These are phyloP conservation scores for Cyphellophora europaea DNA, from an alignment of 2,329 filamentous ascomycete species.

Conservation along the genomic window DNA sequence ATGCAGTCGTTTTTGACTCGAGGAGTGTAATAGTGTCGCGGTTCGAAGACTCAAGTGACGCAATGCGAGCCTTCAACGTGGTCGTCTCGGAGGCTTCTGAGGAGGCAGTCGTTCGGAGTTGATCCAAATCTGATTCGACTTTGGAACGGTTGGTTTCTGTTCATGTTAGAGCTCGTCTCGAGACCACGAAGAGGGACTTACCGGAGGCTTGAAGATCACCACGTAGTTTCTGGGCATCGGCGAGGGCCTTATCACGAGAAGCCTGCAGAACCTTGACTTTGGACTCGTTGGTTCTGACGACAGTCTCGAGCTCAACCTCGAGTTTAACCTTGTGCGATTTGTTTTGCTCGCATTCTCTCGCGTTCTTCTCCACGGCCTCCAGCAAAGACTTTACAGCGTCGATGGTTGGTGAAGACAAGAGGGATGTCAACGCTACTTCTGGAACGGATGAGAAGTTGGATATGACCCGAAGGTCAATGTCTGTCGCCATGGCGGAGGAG, in stretches of 20 bases:
- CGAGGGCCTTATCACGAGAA: slow-evolving; percentile 71
- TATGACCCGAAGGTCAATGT: slow-evolving; percentile 50
- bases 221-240: slow-evolving; percentile 72
- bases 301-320: slow-evolving; percentile 89
- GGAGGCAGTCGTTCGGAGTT: slow-evolving; percentile 64
- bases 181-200: slow-evolving; percentile 40
- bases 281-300: slow-evolving; percentile 71
- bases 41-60: slow-evolving; percentile 82
- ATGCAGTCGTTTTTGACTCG: slow-evolving; percentile 78
- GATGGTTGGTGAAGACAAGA: slow-evolving; percentile 54
- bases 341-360: slow-evolving; percentile 70
- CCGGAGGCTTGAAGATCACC: slow-evolving; percentile 76
- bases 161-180: too few species aligned
- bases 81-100: slow-evolving; percentile 59
- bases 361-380: slow-evolving; percentile 64
- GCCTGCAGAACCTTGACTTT: slow-evolving; percentile 73
- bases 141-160: slow-evolving; percentile 66
- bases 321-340: slow-evolving; percentile 80
- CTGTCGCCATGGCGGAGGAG: slow-evolving; percentile 49
- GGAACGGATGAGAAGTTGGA: slow-evolving; percentile 49
- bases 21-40: slow-evolving; percentile 82
- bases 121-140: slow-evolving; percentile 72
- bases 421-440: slow-evolving; percentile 44
- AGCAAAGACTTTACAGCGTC: slow-evolving; percentile 72
- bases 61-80: slow-evolving; percentile 70